Evolutionary conservation across 192 early-diverging fungal species (phyloP).

Genomic region (Podila horticola): DNA sequence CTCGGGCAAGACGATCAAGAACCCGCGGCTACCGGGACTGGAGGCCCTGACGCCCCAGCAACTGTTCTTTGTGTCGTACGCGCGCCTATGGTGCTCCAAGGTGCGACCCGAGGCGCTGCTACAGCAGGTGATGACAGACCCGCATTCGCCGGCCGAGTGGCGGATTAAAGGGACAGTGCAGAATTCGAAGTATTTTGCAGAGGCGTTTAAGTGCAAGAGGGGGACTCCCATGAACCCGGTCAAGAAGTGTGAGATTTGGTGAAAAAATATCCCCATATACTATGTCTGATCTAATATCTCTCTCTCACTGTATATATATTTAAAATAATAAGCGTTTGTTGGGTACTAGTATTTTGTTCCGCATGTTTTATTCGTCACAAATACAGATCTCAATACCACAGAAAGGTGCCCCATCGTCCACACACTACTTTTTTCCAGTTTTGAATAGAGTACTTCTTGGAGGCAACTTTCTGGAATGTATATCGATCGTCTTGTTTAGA

Average conservation of each 20-base stretch:
- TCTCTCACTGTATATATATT: too few relatives aligned
- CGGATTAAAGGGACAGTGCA: constrained; percentile 71
- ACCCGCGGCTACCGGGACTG: constrained; percentile 53
- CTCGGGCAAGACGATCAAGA: constrained; percentile 39
- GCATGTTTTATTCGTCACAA: too few relatives aligned
- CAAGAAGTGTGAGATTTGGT: too few relatives aligned
- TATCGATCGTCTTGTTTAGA: constrained; percentile 1
- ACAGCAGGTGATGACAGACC: constrained; percentile 49
- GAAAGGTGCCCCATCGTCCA: constrained; percentile 27
- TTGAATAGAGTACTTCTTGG: not conserved
- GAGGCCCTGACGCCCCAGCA: constrained; percentile 62
- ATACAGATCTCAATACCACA: not conserved
- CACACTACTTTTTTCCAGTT: not conserved
- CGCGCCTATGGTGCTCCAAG: constrained; percentile 68
- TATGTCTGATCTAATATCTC: too few relatives aligned
- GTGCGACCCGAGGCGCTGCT: constrained; percentile 31
- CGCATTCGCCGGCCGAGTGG: constrained; percentile 67
- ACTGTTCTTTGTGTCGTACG: constrained; percentile 73
- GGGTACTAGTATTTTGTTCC: too few relatives aligned
- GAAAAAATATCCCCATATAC: too few relatives aligned
- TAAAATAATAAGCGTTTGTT: too few relatives aligned
- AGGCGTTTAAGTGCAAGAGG: too few relatives aligned
- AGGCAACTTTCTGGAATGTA: not conserved
- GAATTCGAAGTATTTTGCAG: too few relatives aligned
- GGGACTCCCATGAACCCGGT: too few relatives aligned